These are phyloP conservation scores for Hanseniaspora lindneri DNA, from an alignment of 805 yeast genomes.

Conservation along the genomic window DNA sequence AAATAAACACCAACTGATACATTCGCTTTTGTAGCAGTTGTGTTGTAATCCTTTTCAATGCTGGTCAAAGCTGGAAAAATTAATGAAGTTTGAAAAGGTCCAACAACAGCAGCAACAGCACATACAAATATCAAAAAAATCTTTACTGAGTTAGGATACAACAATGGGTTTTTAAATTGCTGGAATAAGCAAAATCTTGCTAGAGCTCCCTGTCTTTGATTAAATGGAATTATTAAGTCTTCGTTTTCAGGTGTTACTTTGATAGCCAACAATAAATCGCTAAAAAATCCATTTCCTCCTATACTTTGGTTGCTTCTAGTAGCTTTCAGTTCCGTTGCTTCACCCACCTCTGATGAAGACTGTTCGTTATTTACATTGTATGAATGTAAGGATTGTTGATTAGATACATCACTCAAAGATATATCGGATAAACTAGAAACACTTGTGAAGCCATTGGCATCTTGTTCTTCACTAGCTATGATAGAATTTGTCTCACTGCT, in stretches of 20 bases:
- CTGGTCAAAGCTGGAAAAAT: constrained; percentile 65
- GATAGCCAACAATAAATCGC: constrained; percentile 12
- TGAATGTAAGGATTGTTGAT: no score
- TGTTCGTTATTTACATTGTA: no score
- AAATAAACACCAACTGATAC: constrained; percentile 71
- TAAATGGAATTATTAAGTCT: constrained; percentile 21
- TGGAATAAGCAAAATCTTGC: constrained; percentile 42
- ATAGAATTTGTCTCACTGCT: no score
- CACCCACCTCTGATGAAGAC: no score
- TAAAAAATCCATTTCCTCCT: constrained; percentile 2
- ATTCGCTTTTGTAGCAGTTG: constrained; percentile 52
- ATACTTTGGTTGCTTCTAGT: neutral
- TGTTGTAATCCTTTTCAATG: constrained; percentile 42
- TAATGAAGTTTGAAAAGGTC: constrained; percentile 84
- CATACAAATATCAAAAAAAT: constrained; percentile 47
- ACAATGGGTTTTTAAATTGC: constrained; percentile 63
- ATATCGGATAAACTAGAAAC: no score
- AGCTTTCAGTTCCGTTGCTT: no score
- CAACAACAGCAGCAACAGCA: constrained; percentile 64
- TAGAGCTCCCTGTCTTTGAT: constrained; percentile 49
- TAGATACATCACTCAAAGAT: no score
- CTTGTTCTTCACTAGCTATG: no score
- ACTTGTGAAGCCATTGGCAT: no score
- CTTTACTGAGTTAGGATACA: constrained; percentile 43
- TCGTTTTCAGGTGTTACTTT: constrained; percentile 14